Evolutionary conservation across 2,329 filamentous ascomycete species (phyloP), one percentile per base, ranked within the genome.

Genomic region (Talaromyces sp.): DNA sequence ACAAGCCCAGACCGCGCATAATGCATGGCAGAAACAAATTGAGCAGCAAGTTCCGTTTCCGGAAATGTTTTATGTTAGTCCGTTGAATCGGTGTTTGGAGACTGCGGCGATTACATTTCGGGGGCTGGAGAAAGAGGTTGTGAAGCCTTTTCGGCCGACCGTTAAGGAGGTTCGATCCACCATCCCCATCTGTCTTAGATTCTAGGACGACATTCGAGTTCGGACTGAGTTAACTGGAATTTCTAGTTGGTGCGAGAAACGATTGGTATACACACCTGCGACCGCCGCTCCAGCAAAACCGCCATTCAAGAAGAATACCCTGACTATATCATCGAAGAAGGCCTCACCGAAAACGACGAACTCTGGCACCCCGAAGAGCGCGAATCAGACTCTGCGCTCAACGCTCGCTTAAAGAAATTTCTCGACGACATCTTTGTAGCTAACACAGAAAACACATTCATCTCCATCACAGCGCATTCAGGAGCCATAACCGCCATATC

Each of bases 181-280:
- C 35, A 7, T 8, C 9, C 9, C 35, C 10, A 37, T 37, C 35
- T 37, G 27, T 31, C 22, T 31, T 31, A 31, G 27, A 31, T 31
- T 22, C 22, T 22, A 22, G 22, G 22, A 22, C 22, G 22, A 22
- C 22, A 22, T 22, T 22, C 22, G 22, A 22, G 22, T 22, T 22
- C 22, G 22, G 22, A 22, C 22, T 22, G 2, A 22, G 22, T 27
- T 50, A 14, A 50, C 24, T 50, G 45, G 22, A 22, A 22, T 22
- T 22, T 22, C 22, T 27, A 79, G 78, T 74, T 83, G 43, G 77
- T 88, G 45, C 79, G 86, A 13, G 87, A 89, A 74, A 83, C 83
- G 0, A 81, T 87, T 62, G 85, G 85, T 19, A 80, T 85, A 33
- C 86, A 88, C 72, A 88, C 86, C 0, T 89, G 87, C 72, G 85